Conservation (phyloP, 1,139 yeast genomes). For the Hanseniaspora uvarum region DNA sequence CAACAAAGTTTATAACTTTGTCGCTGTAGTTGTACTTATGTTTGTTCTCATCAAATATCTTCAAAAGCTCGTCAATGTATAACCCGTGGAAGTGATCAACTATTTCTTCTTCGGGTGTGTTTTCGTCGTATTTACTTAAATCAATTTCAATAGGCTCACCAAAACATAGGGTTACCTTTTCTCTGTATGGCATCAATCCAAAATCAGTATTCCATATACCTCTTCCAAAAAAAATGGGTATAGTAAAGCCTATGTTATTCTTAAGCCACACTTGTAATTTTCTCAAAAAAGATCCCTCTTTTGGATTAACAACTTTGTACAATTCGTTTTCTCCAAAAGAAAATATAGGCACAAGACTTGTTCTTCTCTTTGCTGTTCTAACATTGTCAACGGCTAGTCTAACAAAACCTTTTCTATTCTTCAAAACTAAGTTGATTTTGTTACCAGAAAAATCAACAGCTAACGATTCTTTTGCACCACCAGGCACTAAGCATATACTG, state of each 20-base stretch:
- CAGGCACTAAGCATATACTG: conserved; percentile 81
- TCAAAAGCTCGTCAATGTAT: conserved; percentile 57
- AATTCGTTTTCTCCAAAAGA: conserved; percentile 89
- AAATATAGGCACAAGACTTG: conserved; percentile 63
- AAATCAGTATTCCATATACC: conserved; percentile 88
- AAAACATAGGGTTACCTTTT: conserved; percentile 67
- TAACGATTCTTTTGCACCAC: conserved; percentile 89
- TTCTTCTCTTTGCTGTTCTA: conserved; percentile 39
- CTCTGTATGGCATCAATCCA: conserved; percentile 78
- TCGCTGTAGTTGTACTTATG: conserved; percentile 43
- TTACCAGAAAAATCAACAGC: conserved; percentile 48
- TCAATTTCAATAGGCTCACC: conserved; percentile 77
- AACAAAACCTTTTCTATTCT: conserved; percentile 78
- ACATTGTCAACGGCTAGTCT: conserved; percentile 75
- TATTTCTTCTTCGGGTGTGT: conserved; percentile 39
- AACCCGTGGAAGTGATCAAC: conserved; percentile 63
- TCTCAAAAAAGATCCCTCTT: conserved; percentile 43
- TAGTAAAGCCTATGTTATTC: conserved; percentile 61
- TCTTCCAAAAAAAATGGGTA: conserved; percentile 86
- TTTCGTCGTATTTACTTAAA: conserved; percentile 25
- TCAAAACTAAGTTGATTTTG: conserved; percentile 51
- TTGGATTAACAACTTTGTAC: conserved; percentile 53
- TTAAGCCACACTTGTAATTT: conserved; percentile 65
- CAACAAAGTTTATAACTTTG: conserved; percentile 38
- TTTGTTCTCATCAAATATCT: conserved; percentile 63